Base-by-base conservation (phyloP, 2,329 filamentous ascomycete genomes). In the Neonectria coccinea region DNA sequence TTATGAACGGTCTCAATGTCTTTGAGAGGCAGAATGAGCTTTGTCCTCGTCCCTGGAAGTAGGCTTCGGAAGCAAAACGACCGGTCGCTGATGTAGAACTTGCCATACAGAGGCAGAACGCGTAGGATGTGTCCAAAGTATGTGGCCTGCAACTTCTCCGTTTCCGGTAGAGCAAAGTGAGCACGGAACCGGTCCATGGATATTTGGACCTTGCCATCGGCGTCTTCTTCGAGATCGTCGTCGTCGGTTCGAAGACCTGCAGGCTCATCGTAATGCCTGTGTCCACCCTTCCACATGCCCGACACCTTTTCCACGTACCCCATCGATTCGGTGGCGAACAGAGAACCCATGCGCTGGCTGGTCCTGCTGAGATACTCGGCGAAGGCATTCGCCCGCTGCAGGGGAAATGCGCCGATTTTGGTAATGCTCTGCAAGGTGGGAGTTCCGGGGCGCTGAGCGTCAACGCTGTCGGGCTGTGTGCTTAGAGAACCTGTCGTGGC, bases 251-350 rank as follows among this genome's bases (percentile, higher is more conserved):
- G 81, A 45, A 86, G 79, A 22, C 81, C 85, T 48, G 81, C 77
- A 2, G 84, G 84, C 47, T 88, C 91, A 54, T 91, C 89, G 73
- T 98, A 99, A 78, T 98, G 95, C 73, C 91, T 94, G 72, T 91
- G 90, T 12, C 93, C 93, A 36, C 96, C 96, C 70, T 94, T 92
- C 89, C 96, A 96, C 92, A 98, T 98, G 41, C 94, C 95, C 0
- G 95, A 97, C 0, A 98, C 94, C 78, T 97, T 98, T 75, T 97
- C 94, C 33, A 97, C 91, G 75, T 98, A 98, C 2, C 93, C 94
- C 90, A 97, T 97, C 0, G 95, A 97, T 77, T 97, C 94, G 0
- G 91, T 93, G 7, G 95, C 92, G 50, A 98, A 81, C 9, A 97
- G 81, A 29, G 85, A 92, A 65, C 92, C 93, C 89, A 98, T 92